Evolutionary conservation across 2,329 filamentous ascomycete species (phyloP), one percentile per base, ranked within the genome.

Genomic region (Ceratocystis cubensis): DNA sequence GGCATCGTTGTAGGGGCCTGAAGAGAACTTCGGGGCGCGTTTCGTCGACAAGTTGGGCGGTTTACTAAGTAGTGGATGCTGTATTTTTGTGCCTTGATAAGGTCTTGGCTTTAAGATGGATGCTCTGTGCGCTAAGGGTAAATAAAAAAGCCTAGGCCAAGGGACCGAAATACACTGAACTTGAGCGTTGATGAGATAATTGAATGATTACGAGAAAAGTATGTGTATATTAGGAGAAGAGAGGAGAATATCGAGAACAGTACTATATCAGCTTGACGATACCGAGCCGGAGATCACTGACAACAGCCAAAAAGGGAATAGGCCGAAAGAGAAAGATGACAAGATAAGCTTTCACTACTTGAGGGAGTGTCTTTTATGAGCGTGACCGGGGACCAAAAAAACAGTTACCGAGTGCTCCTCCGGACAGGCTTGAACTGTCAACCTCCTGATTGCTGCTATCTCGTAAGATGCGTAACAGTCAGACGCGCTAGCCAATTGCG

Each of bases 401-500:
- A 44, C 44, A 57, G 30, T 30, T 30, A 61, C 22, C 50, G 56
- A 10, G 5, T 33, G 45, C 66, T 68, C 66, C 66, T 63, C 66
- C 66, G 66, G 66, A 68, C 66, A 68, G 66, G 66, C 66, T 68
- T 68, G 66, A 68, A 68, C 66, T 68, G 66, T 68, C 66, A 68
- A 68, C 66, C 66, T 68, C 66, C 66, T 68, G 66, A 68, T 68
- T 61, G 64, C 66, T 63, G 63, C 61, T 1, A 5, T 28, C 13
- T 17, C 7, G 1, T n/a, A 46, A 44, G 22, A n/a, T 13, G 13
- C 10, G 25, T 82, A 82, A 82, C 80, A 82, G 80, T 82, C 80
- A 78, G 77, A 82, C 80, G 80, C 80, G 80, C 80, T 82, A 82
- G 78, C 80, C 80, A 81, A 80, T 72, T 78, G 76, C 70, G 76